A percentile compares a stretch with the other conserved stretches of the same genome.
Conservation (phyloP, 257 asterid genomes). For the Plantago ovata region DNA sequence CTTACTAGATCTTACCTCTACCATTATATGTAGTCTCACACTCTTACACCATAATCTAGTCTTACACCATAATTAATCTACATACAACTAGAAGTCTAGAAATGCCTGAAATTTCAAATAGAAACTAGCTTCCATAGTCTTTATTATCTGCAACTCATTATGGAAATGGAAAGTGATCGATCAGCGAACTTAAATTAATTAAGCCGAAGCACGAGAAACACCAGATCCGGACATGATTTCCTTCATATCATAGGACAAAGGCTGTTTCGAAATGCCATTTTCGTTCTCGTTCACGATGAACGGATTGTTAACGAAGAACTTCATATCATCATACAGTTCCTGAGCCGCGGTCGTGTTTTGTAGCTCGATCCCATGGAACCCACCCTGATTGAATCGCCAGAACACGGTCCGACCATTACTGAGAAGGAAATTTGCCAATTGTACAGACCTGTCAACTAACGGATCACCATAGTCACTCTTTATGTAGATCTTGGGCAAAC, state of each 20-base stretch:
- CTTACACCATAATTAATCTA: too few relatives aligned
- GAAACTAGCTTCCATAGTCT: too few relatives aligned
- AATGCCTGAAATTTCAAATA: too few relatives aligned
- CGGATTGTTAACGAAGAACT: constrained; percentile 2
- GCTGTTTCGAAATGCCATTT: not conserved
- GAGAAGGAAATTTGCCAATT: not conserved
- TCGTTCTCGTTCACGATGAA: too few relatives aligned
- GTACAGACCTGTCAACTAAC: constrained; percentile 20
- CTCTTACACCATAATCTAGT: too few relatives aligned
- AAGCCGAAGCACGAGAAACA: not conserved
- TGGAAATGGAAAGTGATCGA: too few relatives aligned
- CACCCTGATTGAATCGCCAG: not conserved
- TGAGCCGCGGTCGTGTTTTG: constrained; percentile 15
- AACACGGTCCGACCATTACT: not conserved
- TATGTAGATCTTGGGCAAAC: constrained; percentile 20
- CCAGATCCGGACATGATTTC: not conserved
- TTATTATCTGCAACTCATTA: too few relatives aligned
- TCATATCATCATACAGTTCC: constrained; percentile 15
- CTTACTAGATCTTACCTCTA: too few relatives aligned
- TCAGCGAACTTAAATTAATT: too few relatives aligned
- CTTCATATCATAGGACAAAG: not conserved
- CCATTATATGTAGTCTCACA: too few relatives aligned
- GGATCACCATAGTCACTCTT: constrained; percentile 26
- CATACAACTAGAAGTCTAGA: too few relatives aligned
- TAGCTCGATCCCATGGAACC: constrained; percentile 14